Evolutionary conservation across 106 monocot species (phyloP).

Genomic region (Triglochin maritima): DNA sequence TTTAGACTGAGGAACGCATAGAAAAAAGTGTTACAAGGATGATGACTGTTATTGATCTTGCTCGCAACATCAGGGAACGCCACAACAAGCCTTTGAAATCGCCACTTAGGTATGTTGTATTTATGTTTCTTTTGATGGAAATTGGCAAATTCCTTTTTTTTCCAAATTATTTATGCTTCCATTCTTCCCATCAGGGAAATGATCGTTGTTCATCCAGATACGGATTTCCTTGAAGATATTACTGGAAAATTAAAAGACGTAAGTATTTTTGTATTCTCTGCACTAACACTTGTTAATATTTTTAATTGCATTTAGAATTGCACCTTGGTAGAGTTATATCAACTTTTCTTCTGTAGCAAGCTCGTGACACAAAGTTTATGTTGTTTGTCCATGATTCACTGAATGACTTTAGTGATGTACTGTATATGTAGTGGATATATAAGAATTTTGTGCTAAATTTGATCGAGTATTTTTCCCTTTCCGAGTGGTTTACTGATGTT

Average conservation of each 20-base stretch:
- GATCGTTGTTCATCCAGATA: slow-evolving; percentile 90
- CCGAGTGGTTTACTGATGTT: background rate
- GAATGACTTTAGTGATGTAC: no score
- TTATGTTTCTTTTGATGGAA: background rate
- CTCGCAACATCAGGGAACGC: slow-evolving; percentile 84
- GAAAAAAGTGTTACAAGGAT: slow-evolving; percentile 95
- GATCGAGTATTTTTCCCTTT: background rate
- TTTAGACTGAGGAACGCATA: slow-evolving; percentile 88
- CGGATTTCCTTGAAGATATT: slow-evolving; percentile 92
- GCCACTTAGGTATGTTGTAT: slow-evolving; percentile 57
- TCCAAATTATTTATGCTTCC: slow-evolving; percentile 1
- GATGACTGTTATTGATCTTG: slow-evolving; percentile 99
- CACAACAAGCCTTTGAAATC: slow-evolving; percentile 86
- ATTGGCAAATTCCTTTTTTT: background rate
- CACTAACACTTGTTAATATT: no score
- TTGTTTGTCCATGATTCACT: no score
- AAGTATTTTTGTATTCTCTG: background rate
- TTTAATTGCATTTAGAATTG: no score
- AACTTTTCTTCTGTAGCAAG: no score
- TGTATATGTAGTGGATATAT: background rate
- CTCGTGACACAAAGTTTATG: no score
- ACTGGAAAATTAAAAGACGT: slow-evolving; percentile 88
- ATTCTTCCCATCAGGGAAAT: slow-evolving; percentile 50
- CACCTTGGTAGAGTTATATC: no score
- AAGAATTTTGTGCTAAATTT: background rate